A percentile compares a stretch with the other conserved stretches of the same genome.
These are phyloP conservation scores for Dalbergia oliveri DNA, from an alignment of 306 rosid genomes.

Conservation along the genomic window DNA sequence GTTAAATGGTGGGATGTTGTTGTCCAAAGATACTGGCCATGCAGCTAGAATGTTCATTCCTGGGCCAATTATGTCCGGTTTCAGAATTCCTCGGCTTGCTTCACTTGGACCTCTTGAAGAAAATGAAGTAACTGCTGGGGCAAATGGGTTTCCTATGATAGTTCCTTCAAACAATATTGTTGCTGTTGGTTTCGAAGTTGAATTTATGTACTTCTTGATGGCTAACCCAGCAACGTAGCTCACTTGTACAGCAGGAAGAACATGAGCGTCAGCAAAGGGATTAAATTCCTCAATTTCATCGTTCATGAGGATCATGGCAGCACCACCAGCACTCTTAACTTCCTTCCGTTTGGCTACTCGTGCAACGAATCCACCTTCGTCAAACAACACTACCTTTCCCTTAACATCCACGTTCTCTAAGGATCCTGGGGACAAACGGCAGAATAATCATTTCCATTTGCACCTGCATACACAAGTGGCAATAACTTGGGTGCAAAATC, in stretches of 20 bases:
- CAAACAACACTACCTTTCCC: slow-evolving; percentile 67
- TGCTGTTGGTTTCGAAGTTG: slow-evolving; percentile 49
- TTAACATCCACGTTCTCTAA: slow-evolving; percentile 44
- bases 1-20: slow-evolving; percentile 31
- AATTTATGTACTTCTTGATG: slow-evolving; percentile 56
- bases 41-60: slow-evolving; percentile 65
- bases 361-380: slow-evolving; percentile 39
- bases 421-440: slow-evolving; percentile 45
- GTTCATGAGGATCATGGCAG: slow-evolving; percentile 63
- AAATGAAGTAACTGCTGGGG: slow-evolving; percentile 61
- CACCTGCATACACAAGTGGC: slow-evolving; percentile 65
- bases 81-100: slow-evolving; percentile 56
- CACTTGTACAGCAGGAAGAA: slow-evolving; percentile 61
- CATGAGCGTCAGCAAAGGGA: slow-evolving; percentile 50
- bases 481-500: slow-evolving; percentile 34
- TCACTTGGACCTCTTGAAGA: slow-evolving; percentile 69
- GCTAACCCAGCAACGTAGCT: slow-evolving; percentile 35
- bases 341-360: slow-evolving; percentile 46
- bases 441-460: slow-evolving; percentile 19
- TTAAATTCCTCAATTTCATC: slow-evolving; percentile 7
- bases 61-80: slow-evolving; percentile 72
- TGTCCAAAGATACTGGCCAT: slow-evolving; percentile 57
- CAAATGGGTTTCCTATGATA: slow-evolving; percentile 42
- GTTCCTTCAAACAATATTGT: slow-evolving; percentile 57
- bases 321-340: slow-evolving; percentile 60